Evolutionary conservation across 176 grass and related monocot genomes (phyloP).

Genomic region (Coix lacrymajobi): DNA sequence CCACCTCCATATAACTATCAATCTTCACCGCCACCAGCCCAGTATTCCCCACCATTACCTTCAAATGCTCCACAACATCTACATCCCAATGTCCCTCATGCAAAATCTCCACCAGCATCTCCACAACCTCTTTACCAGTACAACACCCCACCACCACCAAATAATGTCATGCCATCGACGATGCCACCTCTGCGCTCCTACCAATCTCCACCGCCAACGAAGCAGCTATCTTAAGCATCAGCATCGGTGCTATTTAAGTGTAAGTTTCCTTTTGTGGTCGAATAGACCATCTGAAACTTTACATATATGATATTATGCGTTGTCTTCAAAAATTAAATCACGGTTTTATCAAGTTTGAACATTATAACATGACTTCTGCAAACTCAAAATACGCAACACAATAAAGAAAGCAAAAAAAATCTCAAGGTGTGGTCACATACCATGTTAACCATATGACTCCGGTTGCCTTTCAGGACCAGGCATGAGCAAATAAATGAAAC

Average conservation of each 20-base stretch:
- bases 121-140: conserved; percentile 30
- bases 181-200: conserved; percentile 17
- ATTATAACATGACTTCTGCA: neutral
- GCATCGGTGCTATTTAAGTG: neutral
- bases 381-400: neutral
- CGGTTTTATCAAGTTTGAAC: neutral
- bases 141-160: conserved; percentile 25
- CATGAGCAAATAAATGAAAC: conserved; percentile 5
- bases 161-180: neutral
- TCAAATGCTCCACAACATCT: conserved; percentile 13
- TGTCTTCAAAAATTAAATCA: neutral
- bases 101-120: conserved; percentile 31
- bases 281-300: neutral
- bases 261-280: conserved; percentile 10
- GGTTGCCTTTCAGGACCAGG: conserved; percentile 23
- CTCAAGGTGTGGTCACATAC: neutral
- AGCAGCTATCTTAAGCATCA: conserved; percentile 28
- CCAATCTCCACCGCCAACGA: neutral
- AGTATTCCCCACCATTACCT: conserved; percentile 23
- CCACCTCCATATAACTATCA: conserved; percentile 33
- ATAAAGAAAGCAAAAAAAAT: neutral
- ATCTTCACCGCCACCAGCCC: conserved; percentile 29
- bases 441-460: neutral
- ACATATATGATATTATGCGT: neutral
- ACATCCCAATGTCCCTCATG: conserved; percentile 21